phyloP scores from a whole-genome alignment of 352 stramenopile species.

The Phytophthora nicotianae region DNA sequence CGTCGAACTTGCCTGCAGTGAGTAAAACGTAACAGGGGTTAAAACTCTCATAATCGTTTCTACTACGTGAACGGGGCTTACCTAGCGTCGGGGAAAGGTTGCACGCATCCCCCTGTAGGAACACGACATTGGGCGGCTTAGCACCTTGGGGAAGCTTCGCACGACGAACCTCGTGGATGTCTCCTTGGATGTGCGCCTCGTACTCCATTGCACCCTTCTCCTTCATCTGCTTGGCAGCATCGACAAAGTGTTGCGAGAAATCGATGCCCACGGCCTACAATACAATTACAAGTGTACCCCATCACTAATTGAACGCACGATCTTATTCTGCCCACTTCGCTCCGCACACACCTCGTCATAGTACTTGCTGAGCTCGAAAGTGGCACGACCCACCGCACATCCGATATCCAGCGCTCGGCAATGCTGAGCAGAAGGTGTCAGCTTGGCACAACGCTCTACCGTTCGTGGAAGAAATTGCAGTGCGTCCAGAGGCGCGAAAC shows the following conservation, averaged over 20 bases:
- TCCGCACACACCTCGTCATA: constrained; percentile 83
- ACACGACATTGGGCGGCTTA: constrained; percentile 75
- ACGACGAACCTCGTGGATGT: constrained; percentile 68
- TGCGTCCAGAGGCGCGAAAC: constrained; percentile 78
- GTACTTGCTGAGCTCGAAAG: constrained; percentile 93
- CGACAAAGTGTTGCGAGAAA: constrained; percentile 92
- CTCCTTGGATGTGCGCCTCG: constrained; percentile 88
- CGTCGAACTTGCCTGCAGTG: constrained; percentile 89
- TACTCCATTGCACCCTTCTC: constrained; percentile 79
- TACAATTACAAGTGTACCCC: neutral
- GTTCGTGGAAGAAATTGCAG: constrained; percentile 89
- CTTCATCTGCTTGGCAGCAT: constrained; percentile 90
- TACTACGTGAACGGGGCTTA: constrained; percentile 71
- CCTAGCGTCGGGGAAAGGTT: constrained; percentile 74
- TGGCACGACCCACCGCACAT: constrained; percentile 93
- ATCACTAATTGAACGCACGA: neutral
- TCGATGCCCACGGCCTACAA: constrained; percentile 91
- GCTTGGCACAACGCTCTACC: constrained; percentile 67
- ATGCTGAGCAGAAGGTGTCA: constrained; percentile 57
- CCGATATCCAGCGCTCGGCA: constrained; percentile 93
- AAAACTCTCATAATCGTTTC: no score
- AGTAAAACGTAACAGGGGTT: neutral
- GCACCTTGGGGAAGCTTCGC: constrained; percentile 69
- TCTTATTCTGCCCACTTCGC: neutral
- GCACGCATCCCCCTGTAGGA: constrained; percentile 95